Evolutionary conservation across 352 stramenopile genomes (phyloP), one percentile per base, ranked within the genome.

Genomic region (Globisporangium recalcitrans): DNA sequence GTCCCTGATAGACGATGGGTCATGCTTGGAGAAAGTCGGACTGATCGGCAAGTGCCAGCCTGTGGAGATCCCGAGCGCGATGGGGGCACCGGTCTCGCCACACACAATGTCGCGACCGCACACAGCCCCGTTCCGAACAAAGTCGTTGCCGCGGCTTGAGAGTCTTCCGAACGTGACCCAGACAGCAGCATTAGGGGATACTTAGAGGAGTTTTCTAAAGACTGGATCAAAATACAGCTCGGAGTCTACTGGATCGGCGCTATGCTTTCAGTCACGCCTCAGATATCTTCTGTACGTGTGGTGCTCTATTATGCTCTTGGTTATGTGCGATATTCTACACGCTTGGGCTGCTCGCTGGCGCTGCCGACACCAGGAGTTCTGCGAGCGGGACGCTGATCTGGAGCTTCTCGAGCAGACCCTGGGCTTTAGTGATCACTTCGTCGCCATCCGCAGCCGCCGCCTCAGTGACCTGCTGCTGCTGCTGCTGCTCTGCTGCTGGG

Each of bases 61-160:
- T 0, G 64, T 77, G 0, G 66, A 73, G 14, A 60, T 72, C 2
- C 59, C 71, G n/a, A 60, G 55, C 31, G 58, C 58, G 9, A 14
- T 26, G 21, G 26, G 24, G 16, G 48, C 14, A 54, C 16, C 14
- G 21, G 7, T 32, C 22, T 14, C 46, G 3, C 44, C n/a, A 27
- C 38, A 40, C 19, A 58, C 55, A 21, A 65, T 63, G 13, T 40
- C 60, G 46, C 73, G 71, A 2, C 80, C 80, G 8, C 77, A 86
- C 31, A 83, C 77, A 1, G 77, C 77, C 5, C 77, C 80, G n/a
- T 34, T 77, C 22, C 69, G 77, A 9, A 69, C 74, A 56, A 85
- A 81, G 46, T 85, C 76, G 24, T 58, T 89, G 21, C 80, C 77
- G 31, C 58, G 68, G 16, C 61, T 87, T 3, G 69, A 83, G 27